Evolutionary conservation across 495 filamentous ascomycete species (phyloP), one percentile per base, ranked within the genome.

Genomic region (Rhypophila decipiens): DNA sequence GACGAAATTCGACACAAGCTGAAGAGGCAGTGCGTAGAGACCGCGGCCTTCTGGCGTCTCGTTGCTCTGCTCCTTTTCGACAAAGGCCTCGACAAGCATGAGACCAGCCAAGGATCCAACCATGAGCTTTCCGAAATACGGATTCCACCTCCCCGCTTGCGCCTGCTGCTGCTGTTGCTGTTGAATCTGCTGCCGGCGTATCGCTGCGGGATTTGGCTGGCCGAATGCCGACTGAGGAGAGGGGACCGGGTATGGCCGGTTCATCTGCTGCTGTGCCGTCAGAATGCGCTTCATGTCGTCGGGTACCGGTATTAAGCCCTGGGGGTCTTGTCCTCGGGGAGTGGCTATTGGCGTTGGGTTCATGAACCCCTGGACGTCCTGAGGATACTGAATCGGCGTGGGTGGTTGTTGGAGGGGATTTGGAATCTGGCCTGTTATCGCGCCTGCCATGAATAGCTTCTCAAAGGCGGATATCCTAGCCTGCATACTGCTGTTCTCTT

Each of bases 41-140:
- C 87, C 87, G 42, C 88, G 85, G 5, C 75, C 73, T 35, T 76
- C 75, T 3, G 86, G 72, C 10, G 71, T 67, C 35, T 81, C 78
- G 44, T 66, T 68, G 39, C 79, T 80, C 33, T 75, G 66, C 51
- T 82, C 73, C 19, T 71, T 67, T 51, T 79, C 76, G 20, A 66
- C 65, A 45, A 90, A 68, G 7, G 87, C 87, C 64, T 95, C 88
- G 51, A 95, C 59, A 34, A 96, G 76, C 89, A 96, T 94, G 27
- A 97, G 67, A 1, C 91, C 89, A 29, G 90, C 91, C 47, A 97
- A 73, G 24, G 88, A 86, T 23, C 91, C 91, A 11, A 96, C 78
- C 86, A 97, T 91, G 52, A 96, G 72, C 60, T 89, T 94, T 45
- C 77, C 81, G 52, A 71, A 71, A 46, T 76, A 77, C 21, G 71